These are phyloP conservation scores for Podila epicladia DNA, from an alignment of 192 early-diverging fungal genomes.

Conservation along the genomic window DNA sequence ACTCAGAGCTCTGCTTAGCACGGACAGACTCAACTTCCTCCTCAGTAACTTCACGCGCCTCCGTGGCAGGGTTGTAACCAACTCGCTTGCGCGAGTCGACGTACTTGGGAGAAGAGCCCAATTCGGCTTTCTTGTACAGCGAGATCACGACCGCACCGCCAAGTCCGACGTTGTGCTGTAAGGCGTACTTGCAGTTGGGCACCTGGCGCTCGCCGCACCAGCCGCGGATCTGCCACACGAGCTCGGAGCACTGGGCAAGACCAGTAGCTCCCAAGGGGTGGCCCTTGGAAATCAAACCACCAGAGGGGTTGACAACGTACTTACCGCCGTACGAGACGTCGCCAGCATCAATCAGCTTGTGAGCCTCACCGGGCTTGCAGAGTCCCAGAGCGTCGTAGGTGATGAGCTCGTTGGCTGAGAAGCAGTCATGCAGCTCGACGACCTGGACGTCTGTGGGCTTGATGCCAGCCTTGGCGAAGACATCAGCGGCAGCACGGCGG, in stretches of 20 bases:
- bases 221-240: constrained; percentile 69
- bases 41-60: constrained; percentile 66
- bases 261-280: constrained; percentile 83
- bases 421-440: constrained; percentile 82
- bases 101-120: constrained; percentile 32
- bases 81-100: constrained; percentile 50
- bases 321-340: constrained; percentile 71
- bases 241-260: constrained; percentile 76
- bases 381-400: constrained; percentile 80
- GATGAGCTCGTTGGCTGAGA: constrained; percentile 79
- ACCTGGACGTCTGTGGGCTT: constrained; percentile 70
- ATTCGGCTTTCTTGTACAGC: constrained; percentile 66
- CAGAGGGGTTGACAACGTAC: constrained; percentile 76
- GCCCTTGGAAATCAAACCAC: constrained; percentile 81
- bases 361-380: constrained; percentile 71
- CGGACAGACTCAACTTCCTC: constrained; percentile 65
- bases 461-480: constrained; percentile 67
- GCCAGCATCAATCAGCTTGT: constrained; percentile 62
- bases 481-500: constrained; percentile 64
- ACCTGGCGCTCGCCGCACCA: constrained; percentile 78
- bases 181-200: constrained; percentile 66
- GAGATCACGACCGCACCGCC: constrained; percentile 78
- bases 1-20: constrained; percentile 53
- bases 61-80: constrained; percentile 69
- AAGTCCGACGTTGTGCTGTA: constrained; percentile 81